These are phyloP conservation scores for Petasospora fabianii DNA, from an alignment of 1,139 yeast genomes.

Conservation along the genomic window DNA sequence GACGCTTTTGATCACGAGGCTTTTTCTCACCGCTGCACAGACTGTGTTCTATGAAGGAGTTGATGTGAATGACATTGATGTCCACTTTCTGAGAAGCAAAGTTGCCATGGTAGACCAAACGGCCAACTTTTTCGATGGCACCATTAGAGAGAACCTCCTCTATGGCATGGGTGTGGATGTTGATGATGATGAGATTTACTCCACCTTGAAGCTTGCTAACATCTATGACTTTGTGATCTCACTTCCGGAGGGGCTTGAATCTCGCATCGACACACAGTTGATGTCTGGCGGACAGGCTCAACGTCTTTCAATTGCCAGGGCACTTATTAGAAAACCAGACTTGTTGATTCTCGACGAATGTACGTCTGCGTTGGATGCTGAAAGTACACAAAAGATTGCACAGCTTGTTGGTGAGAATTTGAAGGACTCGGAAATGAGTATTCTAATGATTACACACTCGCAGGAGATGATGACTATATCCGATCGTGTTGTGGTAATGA, in stretches of 20 bases:
- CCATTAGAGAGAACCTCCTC: constrained; percentile 60
- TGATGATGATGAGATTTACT: constrained; percentile 37
- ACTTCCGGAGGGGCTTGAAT: constrained; percentile 54
- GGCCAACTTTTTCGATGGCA: constrained; percentile 61
- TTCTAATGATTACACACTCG: constrained; percentile 59
- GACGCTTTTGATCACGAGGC: constrained; percentile 47
- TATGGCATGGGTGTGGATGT: constrained; percentile 50
- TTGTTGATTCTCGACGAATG: constrained; percentile 74
- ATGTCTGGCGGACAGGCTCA: constrained; percentile 84
- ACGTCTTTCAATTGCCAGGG: constrained; percentile 71
- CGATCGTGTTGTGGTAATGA: constrained; percentile 40
- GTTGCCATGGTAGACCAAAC: constrained; percentile 68
- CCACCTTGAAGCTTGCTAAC: constrained; percentile 43
- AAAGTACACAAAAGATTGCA: constrained; percentile 41
- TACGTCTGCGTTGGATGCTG: constrained; percentile 72
- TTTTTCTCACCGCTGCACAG: constrained; percentile 41
- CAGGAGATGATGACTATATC: constrained; percentile 51
- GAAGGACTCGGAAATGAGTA: constrained; percentile 32
- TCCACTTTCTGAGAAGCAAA: constrained; percentile 46
- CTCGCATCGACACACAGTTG: constrained; percentile 53
- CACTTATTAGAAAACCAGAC: constrained; percentile 58
- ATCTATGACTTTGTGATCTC: constrained; percentile 48
- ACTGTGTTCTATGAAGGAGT: constrained; percentile 36
- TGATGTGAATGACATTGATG: constrained; percentile 45
- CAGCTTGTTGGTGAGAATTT: constrained; percentile 40